These are phyloP conservation scores for Penicillium tannophilum DNA, from an alignment of 495 filamentous ascomycete species.

Conservation along the genomic window DNA sequence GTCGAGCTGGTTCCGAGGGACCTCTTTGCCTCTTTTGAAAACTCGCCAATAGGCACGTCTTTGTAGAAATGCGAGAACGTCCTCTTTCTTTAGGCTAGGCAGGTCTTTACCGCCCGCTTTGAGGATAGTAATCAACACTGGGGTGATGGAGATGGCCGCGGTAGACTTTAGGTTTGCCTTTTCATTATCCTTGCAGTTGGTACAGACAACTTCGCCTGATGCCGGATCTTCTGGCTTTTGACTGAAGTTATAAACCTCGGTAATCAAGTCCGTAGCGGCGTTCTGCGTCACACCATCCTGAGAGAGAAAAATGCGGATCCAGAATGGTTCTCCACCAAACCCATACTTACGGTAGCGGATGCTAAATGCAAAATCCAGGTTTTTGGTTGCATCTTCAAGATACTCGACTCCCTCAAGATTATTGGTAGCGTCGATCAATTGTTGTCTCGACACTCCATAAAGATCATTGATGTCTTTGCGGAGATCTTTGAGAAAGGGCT, in stretches of 20 bases:
- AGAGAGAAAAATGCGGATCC: slow-evolving; percentile 12
- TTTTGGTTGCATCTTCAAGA: slow-evolving; percentile 5
- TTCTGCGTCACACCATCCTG: slow-evolving; percentile 7
- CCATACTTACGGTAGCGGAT: slow-evolving; percentile 14
- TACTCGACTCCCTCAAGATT: slow-evolving; percentile 8
- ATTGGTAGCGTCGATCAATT: neutral
- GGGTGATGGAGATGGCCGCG: slow-evolving; percentile 14
- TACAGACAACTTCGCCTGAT: slow-evolving; percentile 9
- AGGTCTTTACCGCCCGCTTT: slow-evolving; percentile 5
- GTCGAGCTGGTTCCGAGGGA: slow-evolving; percentile 9
- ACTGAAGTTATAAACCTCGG: slow-evolving; percentile 23
- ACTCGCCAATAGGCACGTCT: slow-evolving; percentile 17
- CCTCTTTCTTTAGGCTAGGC: slow-evolving; percentile 3
- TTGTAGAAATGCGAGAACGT: slow-evolving; percentile 13
- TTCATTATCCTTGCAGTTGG: slow-evolving; percentile 15
- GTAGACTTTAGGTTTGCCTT: slow-evolving; percentile 4
- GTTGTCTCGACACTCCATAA: slow-evolving; percentile 27
- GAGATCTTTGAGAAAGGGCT: slow-evolving; percentile 29
- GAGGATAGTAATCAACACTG: slow-evolving; percentile 12
- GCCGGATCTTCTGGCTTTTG: neutral
- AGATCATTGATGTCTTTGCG: slow-evolving; percentile 35
- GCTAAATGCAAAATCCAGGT: slow-evolving; percentile 15
- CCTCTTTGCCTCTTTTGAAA: slow-evolving; percentile 3
- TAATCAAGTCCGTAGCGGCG: slow-evolving; percentile 3
- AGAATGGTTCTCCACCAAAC: slow-evolving; percentile 18